These are phyloP conservation scores for Talaromyces sp. DNA, from an alignment of 2,329 filamentous ascomycete species.

Conservation along the genomic window DNA sequence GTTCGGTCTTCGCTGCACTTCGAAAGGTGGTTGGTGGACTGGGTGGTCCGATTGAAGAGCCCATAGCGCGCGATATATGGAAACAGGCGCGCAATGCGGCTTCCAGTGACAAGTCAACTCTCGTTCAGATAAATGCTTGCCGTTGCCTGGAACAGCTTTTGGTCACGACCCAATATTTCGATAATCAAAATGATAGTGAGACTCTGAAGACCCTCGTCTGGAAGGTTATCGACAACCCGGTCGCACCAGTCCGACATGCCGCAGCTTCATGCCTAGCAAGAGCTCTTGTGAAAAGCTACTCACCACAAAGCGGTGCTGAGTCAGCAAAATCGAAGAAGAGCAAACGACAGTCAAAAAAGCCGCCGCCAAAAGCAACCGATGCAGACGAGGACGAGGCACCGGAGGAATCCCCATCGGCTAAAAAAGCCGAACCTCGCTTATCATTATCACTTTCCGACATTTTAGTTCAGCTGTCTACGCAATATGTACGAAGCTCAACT, in stretches of 20 bases:
- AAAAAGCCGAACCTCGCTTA: slow-evolving; percentile 68
- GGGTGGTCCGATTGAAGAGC: slow-evolving; percentile 75
- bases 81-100: slow-evolving; percentile 81
- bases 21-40: slow-evolving; percentile 76
- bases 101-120: slow-evolving; percentile 73
- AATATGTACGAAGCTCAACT: slow-evolving; percentile 76
- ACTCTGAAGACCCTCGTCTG: slow-evolving; percentile 77
- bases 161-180: slow-evolving; percentile 74
- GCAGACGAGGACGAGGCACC: slow-evolving; percentile 76
- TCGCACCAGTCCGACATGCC: slow-evolving; percentile 74
- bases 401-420: slow-evolving; percentile 64
- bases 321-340: slow-evolving; percentile 64
- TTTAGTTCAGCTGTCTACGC: slow-evolving; percentile 71
- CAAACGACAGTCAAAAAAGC: slow-evolving; percentile 72
- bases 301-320: slow-evolving; percentile 56
- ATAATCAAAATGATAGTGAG: slow-evolving; percentile 87
- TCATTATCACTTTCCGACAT: slow-evolving; percentile 75
- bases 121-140: slow-evolving; percentile 77
- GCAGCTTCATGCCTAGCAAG: slow-evolving; percentile 82
- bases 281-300: slow-evolving; percentile 77
- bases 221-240: slow-evolving; percentile 80
- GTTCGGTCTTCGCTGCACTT: slow-evolving; percentile 71
- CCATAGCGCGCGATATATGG: slow-evolving; percentile 84
- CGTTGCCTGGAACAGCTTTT: slow-evolving; percentile 74
- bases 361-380: slow-evolving; percentile 52